These are phyloP conservation scores for Nitzschia sp. DNA, from an alignment of 108 stramenopile species.

Conservation along the genomic window DNA sequence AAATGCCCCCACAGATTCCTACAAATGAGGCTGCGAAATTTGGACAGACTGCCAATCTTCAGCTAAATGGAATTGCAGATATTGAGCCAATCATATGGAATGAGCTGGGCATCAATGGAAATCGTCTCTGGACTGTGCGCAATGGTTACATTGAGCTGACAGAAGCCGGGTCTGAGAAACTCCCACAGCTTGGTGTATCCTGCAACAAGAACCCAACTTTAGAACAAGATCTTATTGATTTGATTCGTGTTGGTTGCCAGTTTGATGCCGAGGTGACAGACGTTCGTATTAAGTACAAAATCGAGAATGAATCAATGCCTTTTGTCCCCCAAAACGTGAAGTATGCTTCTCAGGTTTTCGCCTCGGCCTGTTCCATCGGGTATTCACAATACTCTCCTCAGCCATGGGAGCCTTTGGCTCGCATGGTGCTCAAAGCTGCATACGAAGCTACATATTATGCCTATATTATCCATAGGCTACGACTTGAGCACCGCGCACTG, in stretches of 20 bases:
- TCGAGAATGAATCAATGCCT: not conserved
- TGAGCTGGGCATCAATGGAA: not conserved
- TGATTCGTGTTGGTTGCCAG: constrained; percentile 25
- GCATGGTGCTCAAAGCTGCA: constrained; percentile 37
- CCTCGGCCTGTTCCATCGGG: constrained; percentile 28
- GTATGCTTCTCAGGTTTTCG: constrained; percentile 38
- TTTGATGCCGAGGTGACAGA: constrained; percentile 23
- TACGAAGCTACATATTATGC: constrained; percentile 48
- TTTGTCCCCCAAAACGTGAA: too few species aligned
- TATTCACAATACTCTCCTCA: constrained; percentile 15
- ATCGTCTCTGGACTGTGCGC: not conserved
- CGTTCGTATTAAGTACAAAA: not conserved
- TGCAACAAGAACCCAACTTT: not conserved
- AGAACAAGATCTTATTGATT: not conserved
- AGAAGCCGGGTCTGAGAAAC: not conserved
- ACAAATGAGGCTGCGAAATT: too few species aligned
- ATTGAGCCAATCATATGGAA: not conserved
- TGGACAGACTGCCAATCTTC: constrained; percentile 13
- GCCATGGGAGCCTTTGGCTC: constrained; percentile 38
- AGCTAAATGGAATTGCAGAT: constrained; percentile 21
- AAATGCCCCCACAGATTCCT: not conserved
- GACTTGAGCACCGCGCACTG: too few species aligned
- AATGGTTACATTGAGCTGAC: constrained; percentile 1
- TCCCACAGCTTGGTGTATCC: not conserved
- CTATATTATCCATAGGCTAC: not conserved